phyloP scores from a whole-genome alignment of 2,329 filamentous ascomycete species.

The Exserohilum rostratum region DNA sequence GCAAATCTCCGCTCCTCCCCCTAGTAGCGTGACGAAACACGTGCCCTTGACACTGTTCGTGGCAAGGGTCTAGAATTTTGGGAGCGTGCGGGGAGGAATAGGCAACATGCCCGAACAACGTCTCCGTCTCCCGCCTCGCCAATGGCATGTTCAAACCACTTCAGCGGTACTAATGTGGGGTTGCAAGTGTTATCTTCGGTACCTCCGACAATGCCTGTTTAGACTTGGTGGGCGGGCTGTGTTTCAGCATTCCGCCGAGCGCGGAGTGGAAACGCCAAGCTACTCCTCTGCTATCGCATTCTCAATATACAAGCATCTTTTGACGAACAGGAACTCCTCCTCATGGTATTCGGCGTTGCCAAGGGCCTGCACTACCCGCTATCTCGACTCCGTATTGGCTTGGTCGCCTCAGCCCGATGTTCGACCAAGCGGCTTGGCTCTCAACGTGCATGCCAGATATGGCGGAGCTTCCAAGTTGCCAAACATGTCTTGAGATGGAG shows the following conservation, averaged over 20 bases:
- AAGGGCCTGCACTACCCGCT: background rate
- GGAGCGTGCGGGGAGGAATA: too few relatives aligned
- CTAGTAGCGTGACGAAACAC: too few relatives aligned
- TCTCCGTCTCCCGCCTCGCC: background rate
- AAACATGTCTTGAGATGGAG: conserved; percentile 3
- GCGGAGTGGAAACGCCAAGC: conserved; percentile 11
- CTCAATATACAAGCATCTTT: background rate
- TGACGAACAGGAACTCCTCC: background rate
- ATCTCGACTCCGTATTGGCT: background rate
- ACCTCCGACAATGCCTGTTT: conserved; percentile 1
- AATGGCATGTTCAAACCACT: background rate
- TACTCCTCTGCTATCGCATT: background rate
- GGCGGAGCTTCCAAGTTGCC: background rate
- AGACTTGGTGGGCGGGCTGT: background rate
- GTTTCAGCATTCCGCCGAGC: conserved; percentile 5
- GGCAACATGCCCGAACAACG: too few relatives aligned
- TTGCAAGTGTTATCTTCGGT: background rate
- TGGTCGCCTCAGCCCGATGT: background rate
- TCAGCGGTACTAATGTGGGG: background rate
- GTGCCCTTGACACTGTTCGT: too few relatives aligned
- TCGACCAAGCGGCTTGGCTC: background rate
- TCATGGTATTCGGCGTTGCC: background rate
- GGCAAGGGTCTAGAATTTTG: too few relatives aligned
- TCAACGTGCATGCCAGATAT: background rate
- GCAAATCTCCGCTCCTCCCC: too few relatives aligned